phyloP scores from a whole-genome alignment of 768 basidiomycete species.

The Collybia sordida region DNA sequence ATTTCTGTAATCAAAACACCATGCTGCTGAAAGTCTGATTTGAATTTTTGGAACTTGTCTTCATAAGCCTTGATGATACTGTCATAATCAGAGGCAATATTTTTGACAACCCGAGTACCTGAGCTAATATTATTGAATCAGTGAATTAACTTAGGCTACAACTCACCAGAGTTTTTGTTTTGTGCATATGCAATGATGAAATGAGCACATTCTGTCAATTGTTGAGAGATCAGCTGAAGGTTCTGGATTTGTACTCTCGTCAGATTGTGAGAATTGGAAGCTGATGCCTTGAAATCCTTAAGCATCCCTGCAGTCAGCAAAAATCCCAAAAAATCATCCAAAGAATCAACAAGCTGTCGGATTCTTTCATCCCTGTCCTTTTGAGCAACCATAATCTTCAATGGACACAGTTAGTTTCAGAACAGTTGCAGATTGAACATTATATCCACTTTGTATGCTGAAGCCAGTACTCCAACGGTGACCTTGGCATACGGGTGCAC shows the following conservation, averaged over 20 bases:
- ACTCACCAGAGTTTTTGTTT: conserved; percentile 17
- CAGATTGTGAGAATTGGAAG: neutral
- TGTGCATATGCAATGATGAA: conserved; percentile 25
- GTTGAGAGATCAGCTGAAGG: conserved; percentile 15
- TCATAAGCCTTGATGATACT: conserved; percentile 11
- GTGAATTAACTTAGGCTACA: neutral
- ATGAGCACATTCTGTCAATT: conserved; percentile 27
- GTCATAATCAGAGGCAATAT: neutral
- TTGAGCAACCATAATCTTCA: neutral
- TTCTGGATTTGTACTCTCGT: conserved; percentile 8
- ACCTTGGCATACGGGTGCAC: neutral
- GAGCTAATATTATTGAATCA: neutral
- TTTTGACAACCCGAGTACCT: neutral
- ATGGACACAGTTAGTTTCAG: neutral
- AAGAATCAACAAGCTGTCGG: neutral
- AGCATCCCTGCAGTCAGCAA: neutral
- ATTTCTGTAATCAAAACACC: conserved; percentile 12
- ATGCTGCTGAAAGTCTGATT: conserved; percentile 9
- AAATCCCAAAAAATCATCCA: neutral
- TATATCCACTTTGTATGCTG: neutral
- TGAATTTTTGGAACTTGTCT: conserved; percentile 12
- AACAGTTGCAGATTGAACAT: neutral
- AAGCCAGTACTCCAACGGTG: neutral
- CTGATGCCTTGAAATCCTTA: neutral
- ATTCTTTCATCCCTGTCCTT: neutral